Conservation (phyloP, 495 filamentous ascomycete genomes). For the Evansstolkia leycettana region DNA sequence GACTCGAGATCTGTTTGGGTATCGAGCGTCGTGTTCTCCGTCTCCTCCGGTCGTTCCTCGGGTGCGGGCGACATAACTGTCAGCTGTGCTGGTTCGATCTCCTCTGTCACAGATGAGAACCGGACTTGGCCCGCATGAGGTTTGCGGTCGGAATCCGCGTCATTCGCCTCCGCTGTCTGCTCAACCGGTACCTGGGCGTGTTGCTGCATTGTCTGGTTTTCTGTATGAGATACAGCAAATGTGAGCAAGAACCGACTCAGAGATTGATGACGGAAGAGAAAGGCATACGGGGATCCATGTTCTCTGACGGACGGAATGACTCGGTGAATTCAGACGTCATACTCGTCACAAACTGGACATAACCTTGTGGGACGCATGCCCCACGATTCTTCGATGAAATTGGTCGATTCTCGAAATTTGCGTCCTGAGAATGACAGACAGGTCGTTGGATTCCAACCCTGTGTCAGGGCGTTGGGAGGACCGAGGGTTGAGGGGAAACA, state of each 20-base stretch:
- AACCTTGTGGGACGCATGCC: constrained; percentile 28
- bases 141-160: constrained; percentile 22
- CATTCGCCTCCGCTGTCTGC: constrained; percentile 14
- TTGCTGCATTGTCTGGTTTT: constrained; percentile 10
- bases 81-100: constrained; percentile 51
- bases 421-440: no score
- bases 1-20: constrained; percentile 56
- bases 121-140: constrained; percentile 46
- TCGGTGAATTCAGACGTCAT: constrained; percentile 33
- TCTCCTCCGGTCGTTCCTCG: constrained; percentile 14
- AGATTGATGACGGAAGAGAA: constrained; percentile 1
- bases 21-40: constrained; percentile 30
- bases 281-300: constrained; percentile 25
- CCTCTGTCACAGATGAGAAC: constrained; percentile 68
- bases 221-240: constrained; percentile 7
- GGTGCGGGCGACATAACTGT: constrained; percentile 21
- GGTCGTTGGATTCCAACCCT: no score
- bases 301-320: constrained; percentile 13
- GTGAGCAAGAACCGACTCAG: constrained; percentile 6
- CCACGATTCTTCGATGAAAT: constrained; percentile 2
- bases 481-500: no score
- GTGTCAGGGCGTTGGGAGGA: no score
- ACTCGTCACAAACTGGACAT: constrained; percentile 17
- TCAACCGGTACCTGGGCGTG: constrained; percentile 14
- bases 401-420: no score